Evolutionary conservation across 2,329 filamentous ascomycete species (phyloP).

Genomic region (Venturia asperata): DNA sequence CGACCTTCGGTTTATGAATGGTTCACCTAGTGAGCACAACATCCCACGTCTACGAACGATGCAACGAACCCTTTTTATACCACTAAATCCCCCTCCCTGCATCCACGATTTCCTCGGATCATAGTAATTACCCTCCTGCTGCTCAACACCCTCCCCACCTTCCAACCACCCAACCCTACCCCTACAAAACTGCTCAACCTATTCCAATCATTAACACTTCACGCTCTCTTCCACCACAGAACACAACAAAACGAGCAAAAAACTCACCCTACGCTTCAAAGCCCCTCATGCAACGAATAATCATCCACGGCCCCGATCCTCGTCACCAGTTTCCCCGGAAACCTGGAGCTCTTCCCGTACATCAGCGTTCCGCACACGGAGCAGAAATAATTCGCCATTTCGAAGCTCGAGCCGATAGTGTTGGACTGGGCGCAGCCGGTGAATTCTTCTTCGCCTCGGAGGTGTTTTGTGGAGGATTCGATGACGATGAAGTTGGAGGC

Average conservation of each 20-base stretch:
- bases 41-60: too few relatives aligned
- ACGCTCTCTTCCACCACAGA: not conserved
- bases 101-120: not conserved
- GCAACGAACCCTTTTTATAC: too few relatives aligned
- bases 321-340: slow-evolving; percentile 43
- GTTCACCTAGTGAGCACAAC: too few relatives aligned
- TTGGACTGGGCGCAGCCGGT: slow-evolving; percentile 38
- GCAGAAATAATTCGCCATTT: slow-evolving; percentile 59
- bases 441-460: slow-evolving; percentile 45
- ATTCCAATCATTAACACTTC: not conserved
- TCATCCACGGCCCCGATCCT: slow-evolving; percentile 58
- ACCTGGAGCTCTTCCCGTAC: slow-evolving; percentile 45
- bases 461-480: slow-evolving; percentile 43
- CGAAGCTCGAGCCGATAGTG: slow-evolving; percentile 38
- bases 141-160: slow-evolving; percentile 4
- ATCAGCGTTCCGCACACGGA: slow-evolving; percentile 53
- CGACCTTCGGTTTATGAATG: too few relatives aligned
- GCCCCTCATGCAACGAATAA: slow-evolving; percentile 50
- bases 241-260: slow-evolving; percentile 31
- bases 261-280: slow-evolving; percentile 48
- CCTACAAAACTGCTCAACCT: slow-evolving; percentile 9
- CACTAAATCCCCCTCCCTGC: too few relatives aligned
- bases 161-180: slow-evolving; percentile 6
- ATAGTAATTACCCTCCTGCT: slow-evolving; percentile 9
- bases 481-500: slow-evolving; percentile 48